Percentiles rank a stretch among this genome's conserved stretches.
Conservation (phyloP, 805 yeast genomes). For the Myxozyma mucilagina region DNA sequence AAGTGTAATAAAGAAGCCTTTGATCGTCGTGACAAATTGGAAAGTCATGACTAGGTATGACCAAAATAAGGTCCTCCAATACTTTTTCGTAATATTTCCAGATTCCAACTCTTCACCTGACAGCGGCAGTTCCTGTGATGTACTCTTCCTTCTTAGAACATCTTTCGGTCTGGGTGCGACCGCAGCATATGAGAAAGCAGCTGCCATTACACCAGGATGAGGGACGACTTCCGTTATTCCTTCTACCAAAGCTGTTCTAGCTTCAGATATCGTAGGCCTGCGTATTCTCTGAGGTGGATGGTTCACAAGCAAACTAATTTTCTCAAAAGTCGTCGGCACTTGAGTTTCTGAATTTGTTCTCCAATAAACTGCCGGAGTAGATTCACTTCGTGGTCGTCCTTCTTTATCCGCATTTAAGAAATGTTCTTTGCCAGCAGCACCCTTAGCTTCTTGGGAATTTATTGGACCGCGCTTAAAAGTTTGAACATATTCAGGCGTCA, state of each 20-base stretch:
- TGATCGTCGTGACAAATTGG: slow-evolving; percentile 13
- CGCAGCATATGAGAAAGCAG: slow-evolving; percentile 15
- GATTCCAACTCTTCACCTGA: neutral
- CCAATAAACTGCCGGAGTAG: slow-evolving; percentile 1
- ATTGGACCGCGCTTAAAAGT: no score
- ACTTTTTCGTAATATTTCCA: neutral
- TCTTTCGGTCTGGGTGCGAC: slow-evolving; percentile 19
- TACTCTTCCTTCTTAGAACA: slow-evolving; percentile 3
- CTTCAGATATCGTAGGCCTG: slow-evolving; percentile 19
- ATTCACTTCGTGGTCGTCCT: slow-evolving; percentile 4
- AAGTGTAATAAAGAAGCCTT: slow-evolving; percentile 26
- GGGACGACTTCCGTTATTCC: slow-evolving; percentile 24
- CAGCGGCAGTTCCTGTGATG: neutral
- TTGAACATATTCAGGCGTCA: neutral
- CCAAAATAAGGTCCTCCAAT: neutral
- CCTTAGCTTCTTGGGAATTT: no score
- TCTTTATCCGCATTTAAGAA: neutral
- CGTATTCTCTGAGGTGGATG: slow-evolving; percentile 7
- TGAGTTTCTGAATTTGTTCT: slow-evolving; percentile 6
- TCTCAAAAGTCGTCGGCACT: slow-evolving; percentile 6
- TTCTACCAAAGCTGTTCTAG: slow-evolving; percentile 12
- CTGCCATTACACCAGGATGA: slow-evolving; percentile 30
- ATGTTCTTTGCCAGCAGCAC: no score
- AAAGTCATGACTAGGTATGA: slow-evolving; percentile 9
- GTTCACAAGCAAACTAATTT: neutral